phyloP scores from a whole-genome alignment of 2,329 filamentous ascomycete species.

The Emericellopsis atlantica region DNA sequence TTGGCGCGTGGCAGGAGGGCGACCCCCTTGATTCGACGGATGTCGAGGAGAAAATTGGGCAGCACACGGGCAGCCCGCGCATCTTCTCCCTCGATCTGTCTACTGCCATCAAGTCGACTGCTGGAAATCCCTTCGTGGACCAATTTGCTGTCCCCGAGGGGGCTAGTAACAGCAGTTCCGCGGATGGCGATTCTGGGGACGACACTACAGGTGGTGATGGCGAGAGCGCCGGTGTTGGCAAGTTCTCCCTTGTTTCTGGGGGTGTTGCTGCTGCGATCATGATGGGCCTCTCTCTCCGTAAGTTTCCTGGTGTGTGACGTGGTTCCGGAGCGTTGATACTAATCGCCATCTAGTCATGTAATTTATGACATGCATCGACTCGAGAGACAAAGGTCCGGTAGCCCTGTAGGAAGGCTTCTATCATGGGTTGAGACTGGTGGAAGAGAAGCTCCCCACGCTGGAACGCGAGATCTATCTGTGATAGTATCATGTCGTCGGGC shows the following conservation, averaged over 20 bases:
- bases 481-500: too few species aligned
- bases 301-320: background rate
- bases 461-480: too few species aligned
- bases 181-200: slow-evolving; percentile 3
- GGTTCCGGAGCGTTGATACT: too few species aligned
- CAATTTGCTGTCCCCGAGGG: slow-evolving; percentile 3
- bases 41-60: slow-evolving; percentile 17
- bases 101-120: slow-evolving; percentile 23
- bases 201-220: background rate
- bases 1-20: slow-evolving; percentile 31
- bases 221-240: background rate
- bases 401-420: too few species aligned
- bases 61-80: slow-evolving; percentile 24
- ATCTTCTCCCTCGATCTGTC: slow-evolving; percentile 30
- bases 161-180: slow-evolving; percentile 1
- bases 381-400: too few species aligned
- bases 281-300: slow-evolving; percentile 1
- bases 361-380: too few species aligned
- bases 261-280: slow-evolving; percentile 1
- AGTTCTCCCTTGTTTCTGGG: background rate
- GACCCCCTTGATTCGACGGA: slow-evolving; percentile 23
- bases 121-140: slow-evolving; percentile 32
- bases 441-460: too few species aligned
- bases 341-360: too few species aligned
- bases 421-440: too few species aligned